Evolutionary conservation across 305 asterid species (phyloP), one percentile per base, ranked within the genome.

Genomic region (Fraxinus paxiana): DNA sequence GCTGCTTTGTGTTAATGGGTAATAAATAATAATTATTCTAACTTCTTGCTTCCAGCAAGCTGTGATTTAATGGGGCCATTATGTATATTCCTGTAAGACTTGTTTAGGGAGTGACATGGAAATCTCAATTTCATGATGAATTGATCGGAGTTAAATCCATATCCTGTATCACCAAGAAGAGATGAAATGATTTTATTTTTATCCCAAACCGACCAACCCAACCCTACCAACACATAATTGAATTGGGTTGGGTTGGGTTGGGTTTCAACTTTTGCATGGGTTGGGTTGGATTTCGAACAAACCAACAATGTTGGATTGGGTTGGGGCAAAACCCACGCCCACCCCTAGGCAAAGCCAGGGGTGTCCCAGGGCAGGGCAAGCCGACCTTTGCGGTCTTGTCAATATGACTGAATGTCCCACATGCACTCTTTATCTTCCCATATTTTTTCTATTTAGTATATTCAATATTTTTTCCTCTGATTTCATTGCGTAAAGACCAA

Each of bases 211-310:
- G 3, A 28, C 30, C 30, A 28, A 28, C 28, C 28, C 28, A 0
- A 26, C 28, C 28, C 28, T 1, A 26, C 28, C 28, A 1, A 26
- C 28, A 26, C 28, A 26, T 26, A 26, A 26, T 26, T 26, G 97
- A n/a, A n/a, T 24, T 24, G 26, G 26, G 0, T 24, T 24, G 26
- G 26, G 26, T 24, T 24, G 26, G 1, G 26, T 24, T 24, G 26
- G 26, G 26, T n/a, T n/a, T n/a, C n/a, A n/a, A n/a, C n/a, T n/a
- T n/a, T n/a, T n/a, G n/a, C n/a, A n/a, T n/a, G n/a, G n/a, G n/a
- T n/a, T n/a, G n/a, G n/a, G n/a, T 24, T 24, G 26, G 26, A 24
- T 24, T 24, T 24, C 26, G 26, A 24, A 0, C 26, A 24, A 24
- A 24, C 26, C 26, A 1, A 24, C 26, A 24, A 24, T 24, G 0